Conservation (phyloP, 2,329 filamentous ascomycete species). For the Clonostachys solani region DNA sequence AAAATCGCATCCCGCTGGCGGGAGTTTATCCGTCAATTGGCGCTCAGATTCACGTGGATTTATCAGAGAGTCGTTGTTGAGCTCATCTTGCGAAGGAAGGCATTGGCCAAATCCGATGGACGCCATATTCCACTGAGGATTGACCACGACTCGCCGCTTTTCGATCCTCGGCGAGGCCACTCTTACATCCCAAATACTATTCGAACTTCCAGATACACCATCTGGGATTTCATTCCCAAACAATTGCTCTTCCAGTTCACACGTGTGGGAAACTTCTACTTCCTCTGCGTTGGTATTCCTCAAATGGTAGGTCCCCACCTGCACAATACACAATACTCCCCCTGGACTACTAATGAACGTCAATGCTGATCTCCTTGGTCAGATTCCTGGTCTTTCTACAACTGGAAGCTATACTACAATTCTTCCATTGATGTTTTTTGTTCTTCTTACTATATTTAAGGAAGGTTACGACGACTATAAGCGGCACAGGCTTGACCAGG, state of each 20-base stretch:
- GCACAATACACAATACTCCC: too few relatives aligned
- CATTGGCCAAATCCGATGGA: constrained; percentile 70
- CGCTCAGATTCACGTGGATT: background rate
- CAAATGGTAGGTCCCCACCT: constrained; percentile 52
- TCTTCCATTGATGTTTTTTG: constrained; percentile 70
- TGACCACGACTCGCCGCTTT: constrained; percentile 30
- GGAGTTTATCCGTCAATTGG: background rate
- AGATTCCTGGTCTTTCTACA: constrained; percentile 68
- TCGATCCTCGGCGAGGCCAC: constrained; percentile 45
- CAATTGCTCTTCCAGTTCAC: constrained; percentile 84
- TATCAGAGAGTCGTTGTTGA: constrained; percentile 37
- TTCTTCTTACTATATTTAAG: constrained; percentile 76
- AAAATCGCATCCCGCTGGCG: background rate
- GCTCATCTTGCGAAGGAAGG: constrained; percentile 57
- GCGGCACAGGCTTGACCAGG: constrained; percentile 73
- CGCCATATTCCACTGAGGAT: constrained; percentile 38
- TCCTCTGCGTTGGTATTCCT: constrained; percentile 76
- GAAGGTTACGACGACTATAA: constrained; percentile 85
- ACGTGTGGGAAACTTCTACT: constrained; percentile 83
- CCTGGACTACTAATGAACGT: constrained; percentile 45
- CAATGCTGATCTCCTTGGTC: constrained; percentile 1
- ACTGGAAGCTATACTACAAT: constrained; percentile 74
- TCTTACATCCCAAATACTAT: constrained; percentile 59
- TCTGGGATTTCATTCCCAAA: constrained; percentile 81
- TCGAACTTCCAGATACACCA: constrained; percentile 76